phyloP scores from a whole-genome alignment of 1,284 basidiomycete genomes.

The Apiotrichum domesticum region DNA sequence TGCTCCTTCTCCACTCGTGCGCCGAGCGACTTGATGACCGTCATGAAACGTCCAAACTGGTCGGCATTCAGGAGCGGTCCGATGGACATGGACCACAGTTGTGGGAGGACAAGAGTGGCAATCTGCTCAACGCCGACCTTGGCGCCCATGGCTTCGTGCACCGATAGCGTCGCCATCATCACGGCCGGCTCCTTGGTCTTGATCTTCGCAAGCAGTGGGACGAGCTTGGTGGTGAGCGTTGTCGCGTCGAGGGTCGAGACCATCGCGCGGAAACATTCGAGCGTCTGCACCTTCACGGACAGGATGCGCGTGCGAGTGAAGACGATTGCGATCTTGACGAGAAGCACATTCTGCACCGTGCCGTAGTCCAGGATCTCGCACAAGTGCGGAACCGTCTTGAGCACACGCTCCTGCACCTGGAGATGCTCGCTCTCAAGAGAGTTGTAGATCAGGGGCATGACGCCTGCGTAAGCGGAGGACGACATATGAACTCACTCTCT shows the following conservation, averaged over 20 bases:
- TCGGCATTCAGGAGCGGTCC: conserved; percentile 81
- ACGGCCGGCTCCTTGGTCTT: conserved; percentile 91
- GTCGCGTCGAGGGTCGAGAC: conserved; percentile 87
- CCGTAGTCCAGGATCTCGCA: conserved; percentile 92
- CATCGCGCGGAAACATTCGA: conserved; percentile 84
- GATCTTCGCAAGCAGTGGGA: conserved; percentile 87
- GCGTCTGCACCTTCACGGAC: conserved; percentile 80
- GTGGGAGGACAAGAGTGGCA: conserved; percentile 85
- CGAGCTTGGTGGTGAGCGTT: conserved; percentile 89
- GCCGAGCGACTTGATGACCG: conserved; percentile 46
- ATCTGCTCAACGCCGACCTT: conserved; percentile 94
- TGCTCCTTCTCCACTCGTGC: conserved; percentile 46
- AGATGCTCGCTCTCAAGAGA: conserved; percentile 89
- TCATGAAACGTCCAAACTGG: conserved; percentile 89
- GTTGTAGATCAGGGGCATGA: conserved; percentile 90
- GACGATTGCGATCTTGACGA: conserved; percentile 82
- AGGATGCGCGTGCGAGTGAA: conserved; percentile 83
- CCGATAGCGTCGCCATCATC: conserved; percentile 87
- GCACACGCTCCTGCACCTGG: conserved; percentile 80
- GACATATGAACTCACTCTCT: conserved; percentile 59
- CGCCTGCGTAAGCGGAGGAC: conserved; percentile 55
- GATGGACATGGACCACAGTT: conserved; percentile 93
- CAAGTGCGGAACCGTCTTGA: conserved; percentile 76
- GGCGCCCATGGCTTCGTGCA: conserved; percentile 93
- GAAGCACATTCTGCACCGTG: conserved; percentile 76